phyloP scores from a whole-genome alignment of 2,329 filamentous ascomycete genomes.

The Chaetomium sp. region DNA sequence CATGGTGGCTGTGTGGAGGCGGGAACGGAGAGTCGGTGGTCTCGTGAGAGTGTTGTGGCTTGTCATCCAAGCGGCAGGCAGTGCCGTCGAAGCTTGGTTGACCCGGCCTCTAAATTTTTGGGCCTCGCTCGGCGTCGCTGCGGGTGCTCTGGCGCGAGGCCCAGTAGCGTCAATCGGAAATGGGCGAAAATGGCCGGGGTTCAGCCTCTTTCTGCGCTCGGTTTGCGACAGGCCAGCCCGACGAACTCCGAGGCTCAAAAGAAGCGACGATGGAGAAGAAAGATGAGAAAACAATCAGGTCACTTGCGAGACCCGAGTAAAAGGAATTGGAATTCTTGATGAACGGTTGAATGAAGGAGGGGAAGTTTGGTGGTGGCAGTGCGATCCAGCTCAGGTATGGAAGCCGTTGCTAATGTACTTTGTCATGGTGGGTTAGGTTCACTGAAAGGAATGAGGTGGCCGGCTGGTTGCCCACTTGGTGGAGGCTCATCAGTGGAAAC shows the following conservation, averaged over 20 bases:
- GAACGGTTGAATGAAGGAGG: no score
- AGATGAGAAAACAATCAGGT: background rate
- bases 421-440: no score
- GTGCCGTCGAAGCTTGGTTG: conserved; percentile 9
- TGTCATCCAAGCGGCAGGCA: conserved; percentile 9
- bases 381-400: no score
- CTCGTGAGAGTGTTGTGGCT: conserved; percentile 4
- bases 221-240: conserved; percentile 4
- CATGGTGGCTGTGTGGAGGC: conserved; percentile 21
- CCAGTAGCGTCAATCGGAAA: no score
- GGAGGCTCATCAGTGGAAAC: conserved; percentile 2
- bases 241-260: background rate
- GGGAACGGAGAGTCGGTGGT: background rate
- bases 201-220: background rate
- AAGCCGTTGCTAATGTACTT: no score
- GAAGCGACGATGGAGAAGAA: background rate
- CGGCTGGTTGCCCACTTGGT: no score
- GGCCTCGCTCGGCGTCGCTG: conserved; percentile 4
- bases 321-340: no score
- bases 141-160: no score
- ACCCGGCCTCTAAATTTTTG: conserved; percentile 8
- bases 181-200: conserved; percentile 1
- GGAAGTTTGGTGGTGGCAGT: no score
- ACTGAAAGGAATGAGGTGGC: no score
- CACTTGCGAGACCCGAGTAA: background rate